A percentile compares a stretch with the other conserved stretches of the same genome.
phyloP scores from a whole-genome alignment of 2,329 filamentous ascomycete genomes.

The Scorias spongiosa region DNA sequence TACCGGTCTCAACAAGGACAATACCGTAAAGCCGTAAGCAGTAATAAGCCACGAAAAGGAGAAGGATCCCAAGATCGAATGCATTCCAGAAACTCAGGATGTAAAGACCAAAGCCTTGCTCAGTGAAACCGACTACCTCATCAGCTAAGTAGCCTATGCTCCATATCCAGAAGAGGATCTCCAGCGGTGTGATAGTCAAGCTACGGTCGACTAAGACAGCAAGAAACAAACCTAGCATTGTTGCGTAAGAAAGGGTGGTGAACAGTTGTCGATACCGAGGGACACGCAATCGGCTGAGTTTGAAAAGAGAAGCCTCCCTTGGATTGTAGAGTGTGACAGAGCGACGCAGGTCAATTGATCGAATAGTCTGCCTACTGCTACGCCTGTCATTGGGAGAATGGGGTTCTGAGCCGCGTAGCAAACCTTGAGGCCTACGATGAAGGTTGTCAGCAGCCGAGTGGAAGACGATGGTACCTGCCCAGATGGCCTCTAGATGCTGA shows the following conservation, averaged over 20 bases:
- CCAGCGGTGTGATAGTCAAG: conserved; percentile 64
- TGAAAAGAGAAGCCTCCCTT: conserved; percentile 76
- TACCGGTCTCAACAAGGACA: conserved; percentile 56
- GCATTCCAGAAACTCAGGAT: conserved; percentile 98
- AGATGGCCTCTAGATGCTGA: conserved; percentile 91
- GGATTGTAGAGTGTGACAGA: conserved; percentile 84
- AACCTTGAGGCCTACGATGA: conserved; percentile 43
- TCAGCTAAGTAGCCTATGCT: conserved; percentile 94
- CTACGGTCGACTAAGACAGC: conserved; percentile 66
- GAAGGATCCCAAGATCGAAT: conserved; percentile 78
- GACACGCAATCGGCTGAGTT: conserved; percentile 77
- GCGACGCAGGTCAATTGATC: conserved; percentile 37
- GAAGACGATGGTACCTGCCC: conserved; percentile 90
- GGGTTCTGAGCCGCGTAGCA: conserved; percentile 16
- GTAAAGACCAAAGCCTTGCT: conserved; percentile 90
- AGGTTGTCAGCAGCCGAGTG: conserved; percentile 76
- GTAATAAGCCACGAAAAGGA: conserved; percentile 79
- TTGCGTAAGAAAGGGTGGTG: conserved; percentile 72
- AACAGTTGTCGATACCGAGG: conserved; percentile 84
- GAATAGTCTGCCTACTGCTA: conserved; percentile 12
- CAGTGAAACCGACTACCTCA: conserved; percentile 88
- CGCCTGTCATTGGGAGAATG: conserved; percentile 14
- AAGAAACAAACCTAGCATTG: conserved; percentile 72
- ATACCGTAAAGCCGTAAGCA: conserved; percentile 79
- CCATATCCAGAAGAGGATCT: conserved; percentile 95